Evolutionary conservation across 2,329 filamentous ascomycete genomes (phyloP).

Genomic region (Lachnellula arida): DNA sequence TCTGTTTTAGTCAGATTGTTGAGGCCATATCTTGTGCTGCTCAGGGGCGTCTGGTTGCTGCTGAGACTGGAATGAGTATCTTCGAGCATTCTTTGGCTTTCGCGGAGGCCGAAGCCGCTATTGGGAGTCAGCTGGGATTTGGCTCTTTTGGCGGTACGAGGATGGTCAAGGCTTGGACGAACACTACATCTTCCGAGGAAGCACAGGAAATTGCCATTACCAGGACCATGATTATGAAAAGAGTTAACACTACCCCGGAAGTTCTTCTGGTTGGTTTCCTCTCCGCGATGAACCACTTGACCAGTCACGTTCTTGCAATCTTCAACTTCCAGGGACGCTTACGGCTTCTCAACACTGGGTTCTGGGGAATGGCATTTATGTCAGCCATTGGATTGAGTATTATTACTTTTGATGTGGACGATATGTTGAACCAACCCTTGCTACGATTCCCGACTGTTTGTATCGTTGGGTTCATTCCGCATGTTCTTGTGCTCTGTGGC

Average conservation of each 20-base stretch:
- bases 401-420: constrained; percentile 54
- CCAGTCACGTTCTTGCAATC: constrained; percentile 77
- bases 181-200: constrained; percentile 24
- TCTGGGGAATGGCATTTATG: constrained; percentile 93
- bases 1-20: constrained; percentile 75
- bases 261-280: constrained; percentile 81
- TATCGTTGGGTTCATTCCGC: constrained; percentile 90
- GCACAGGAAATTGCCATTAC: constrained; percentile 47
- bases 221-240: constrained; percentile 64
- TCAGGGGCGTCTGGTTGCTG: constrained; percentile 72
- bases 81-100: constrained; percentile 96
- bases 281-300: constrained; percentile 84
- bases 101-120: constrained; percentile 86
- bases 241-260: constrained; percentile 85
- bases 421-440: constrained; percentile 59
- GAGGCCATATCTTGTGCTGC: constrained; percentile 86
- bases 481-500: constrained; percentile 78
- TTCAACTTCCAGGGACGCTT: constrained; percentile 74
- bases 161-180: constrained; percentile 11
- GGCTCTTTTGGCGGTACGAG: constrained; percentile 43
- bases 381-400: constrained; percentile 75
- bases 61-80: constrained; percentile 91
- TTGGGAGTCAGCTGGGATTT: constrained; percentile 74
- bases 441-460: constrained; percentile 90
- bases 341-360: constrained; percentile 78